Evolutionary conservation across 2,329 filamentous ascomycete genomes (phyloP).

Genomic region (Juglanconis oblonga): DNA sequence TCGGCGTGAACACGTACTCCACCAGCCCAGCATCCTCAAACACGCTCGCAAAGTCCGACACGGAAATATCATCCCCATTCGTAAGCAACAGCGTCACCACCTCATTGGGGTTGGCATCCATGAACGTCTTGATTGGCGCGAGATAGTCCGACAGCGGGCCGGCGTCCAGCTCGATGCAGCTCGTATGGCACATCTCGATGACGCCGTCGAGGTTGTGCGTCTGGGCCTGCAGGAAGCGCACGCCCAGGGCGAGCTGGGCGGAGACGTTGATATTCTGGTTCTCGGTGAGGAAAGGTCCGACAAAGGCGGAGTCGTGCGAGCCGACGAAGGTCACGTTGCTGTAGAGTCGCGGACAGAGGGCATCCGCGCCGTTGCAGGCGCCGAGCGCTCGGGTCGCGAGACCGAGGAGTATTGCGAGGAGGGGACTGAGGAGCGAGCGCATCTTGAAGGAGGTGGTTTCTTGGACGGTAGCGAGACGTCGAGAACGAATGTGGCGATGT

Average conservation of each 20-base stretch:
- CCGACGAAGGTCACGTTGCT: slow-evolving; percentile 61
- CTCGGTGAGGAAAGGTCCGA: slow-evolving; percentile 49
- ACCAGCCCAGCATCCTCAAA: slow-evolving; percentile 56
- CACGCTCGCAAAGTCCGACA: slow-evolving; percentile 51
- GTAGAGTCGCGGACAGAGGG: slow-evolving; percentile 55
- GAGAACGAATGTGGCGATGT: not conserved
- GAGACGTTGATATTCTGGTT: slow-evolving; percentile 61
- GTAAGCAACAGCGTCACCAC: slow-evolving; percentile 63
- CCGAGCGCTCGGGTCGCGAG: slow-evolving; percentile 5
- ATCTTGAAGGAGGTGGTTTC: not conserved
- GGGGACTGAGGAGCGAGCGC: not conserved
- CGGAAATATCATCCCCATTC: slow-evolving; percentile 56
- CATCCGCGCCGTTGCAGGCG: slow-evolving; percentile 56
- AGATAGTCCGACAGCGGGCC: slow-evolving; percentile 56
- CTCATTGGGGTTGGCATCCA: slow-evolving; percentile 56
- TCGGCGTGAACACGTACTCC: slow-evolving; percentile 54
- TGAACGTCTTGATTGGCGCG: slow-evolving; percentile 55
- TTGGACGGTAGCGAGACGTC: not conserved
- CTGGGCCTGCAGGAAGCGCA: slow-evolving; percentile 64
- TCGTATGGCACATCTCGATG: slow-evolving; percentile 63
- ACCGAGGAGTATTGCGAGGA: not conserved
- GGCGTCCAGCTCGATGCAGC: slow-evolving; percentile 56
- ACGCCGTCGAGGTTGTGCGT: slow-evolving; percentile 51
- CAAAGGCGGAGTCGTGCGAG: slow-evolving; percentile 64
- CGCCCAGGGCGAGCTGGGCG: slow-evolving; percentile 57